A percentile compares a stretch with the other conserved stretches of the same genome.
Evolutionary conservation across 75 land plant genomes (phyloP).

Genomic region (Gnetum montanum): DNA sequence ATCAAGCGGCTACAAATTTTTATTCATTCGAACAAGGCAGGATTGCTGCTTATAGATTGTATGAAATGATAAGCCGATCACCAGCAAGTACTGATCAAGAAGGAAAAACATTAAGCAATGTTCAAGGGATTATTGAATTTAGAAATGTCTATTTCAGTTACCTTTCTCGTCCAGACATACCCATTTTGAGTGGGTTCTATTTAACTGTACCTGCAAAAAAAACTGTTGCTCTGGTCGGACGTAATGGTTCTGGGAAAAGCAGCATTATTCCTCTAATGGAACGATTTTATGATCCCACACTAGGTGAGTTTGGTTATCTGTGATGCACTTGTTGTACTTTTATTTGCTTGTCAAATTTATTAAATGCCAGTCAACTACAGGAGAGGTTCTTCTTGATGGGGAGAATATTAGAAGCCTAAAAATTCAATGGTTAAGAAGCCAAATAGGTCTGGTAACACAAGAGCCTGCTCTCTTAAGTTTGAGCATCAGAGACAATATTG

Average conservation of each 20-base stretch:
- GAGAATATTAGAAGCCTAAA: constrained; percentile 81
- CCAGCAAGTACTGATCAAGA: constrained; percentile 47
- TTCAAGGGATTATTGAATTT: constrained; percentile 94
- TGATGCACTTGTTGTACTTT: neutral
- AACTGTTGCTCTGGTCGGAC: constrained; percentile 94
- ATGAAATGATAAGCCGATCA: constrained; percentile 88
- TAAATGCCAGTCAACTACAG: constrained; percentile 24
- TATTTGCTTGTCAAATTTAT: neutral
- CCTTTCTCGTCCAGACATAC: constrained; percentile 95
- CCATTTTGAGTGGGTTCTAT: constrained; percentile 96
- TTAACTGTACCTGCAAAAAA: constrained; percentile 90
- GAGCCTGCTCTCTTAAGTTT: constrained; percentile 90
- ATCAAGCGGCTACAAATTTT: constrained; percentile 99
- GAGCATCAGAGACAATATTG: constrained; percentile 90
- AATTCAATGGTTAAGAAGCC: constrained; percentile 93
- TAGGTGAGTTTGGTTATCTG: constrained; percentile 42
- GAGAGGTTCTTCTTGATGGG: constrained; percentile 96
- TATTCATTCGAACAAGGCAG: constrained; percentile 99
- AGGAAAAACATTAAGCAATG: constrained; percentile 41
- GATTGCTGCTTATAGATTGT: constrained; percentile 97
- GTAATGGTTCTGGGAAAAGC: constrained; percentile 98
- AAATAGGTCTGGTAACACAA: constrained; percentile 94
- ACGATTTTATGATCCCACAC: constrained; percentile 98
- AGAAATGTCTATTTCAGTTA: constrained; percentile 99
- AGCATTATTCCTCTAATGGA: constrained; percentile 97